Conservation (phyloP, 441 rosid species). For the Syzygium malaccense region DNA sequence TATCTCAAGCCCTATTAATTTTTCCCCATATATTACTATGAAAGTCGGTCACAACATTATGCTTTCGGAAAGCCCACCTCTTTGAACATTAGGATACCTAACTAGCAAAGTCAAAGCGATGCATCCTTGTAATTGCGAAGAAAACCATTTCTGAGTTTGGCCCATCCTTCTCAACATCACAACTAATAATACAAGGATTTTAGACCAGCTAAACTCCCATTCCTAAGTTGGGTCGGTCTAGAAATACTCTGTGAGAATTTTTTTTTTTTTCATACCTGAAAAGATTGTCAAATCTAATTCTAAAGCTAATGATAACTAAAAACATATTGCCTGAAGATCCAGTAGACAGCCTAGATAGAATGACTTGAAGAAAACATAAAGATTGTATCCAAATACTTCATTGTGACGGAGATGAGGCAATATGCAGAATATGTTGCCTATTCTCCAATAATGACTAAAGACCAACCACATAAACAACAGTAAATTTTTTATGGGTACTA, state of each 20-base stretch:
- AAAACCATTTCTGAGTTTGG: not conserved
- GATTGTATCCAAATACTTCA: not conserved
- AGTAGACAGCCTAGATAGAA: not conserved
- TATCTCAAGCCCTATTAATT: not conserved
- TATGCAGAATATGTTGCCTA: not conserved
- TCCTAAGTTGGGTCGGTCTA: not conserved
- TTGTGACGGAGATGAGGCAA: not conserved
- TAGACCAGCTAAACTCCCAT: not conserved
- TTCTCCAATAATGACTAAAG: not conserved
- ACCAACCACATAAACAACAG: not conserved
- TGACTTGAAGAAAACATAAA: not conserved
- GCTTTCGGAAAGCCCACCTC: not conserved
- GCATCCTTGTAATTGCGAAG: not conserved
- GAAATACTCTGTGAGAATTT: not conserved
- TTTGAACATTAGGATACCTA: not conserved
- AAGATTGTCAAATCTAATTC: not conserved
- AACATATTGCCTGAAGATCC: not conserved
- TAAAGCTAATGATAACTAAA: not conserved
- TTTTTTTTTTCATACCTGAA: not conserved
- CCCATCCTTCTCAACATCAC: not conserved
- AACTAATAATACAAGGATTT: not conserved
- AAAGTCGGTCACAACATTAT: not conserved
- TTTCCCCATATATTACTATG: not conserved
- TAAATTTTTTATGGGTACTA: constrained; percentile 2
- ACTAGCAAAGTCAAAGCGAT: not conserved